These are phyloP conservation scores for Geranium brycei DNA, from an alignment of 345 rosid genomes.

Conservation along the genomic window DNA sequence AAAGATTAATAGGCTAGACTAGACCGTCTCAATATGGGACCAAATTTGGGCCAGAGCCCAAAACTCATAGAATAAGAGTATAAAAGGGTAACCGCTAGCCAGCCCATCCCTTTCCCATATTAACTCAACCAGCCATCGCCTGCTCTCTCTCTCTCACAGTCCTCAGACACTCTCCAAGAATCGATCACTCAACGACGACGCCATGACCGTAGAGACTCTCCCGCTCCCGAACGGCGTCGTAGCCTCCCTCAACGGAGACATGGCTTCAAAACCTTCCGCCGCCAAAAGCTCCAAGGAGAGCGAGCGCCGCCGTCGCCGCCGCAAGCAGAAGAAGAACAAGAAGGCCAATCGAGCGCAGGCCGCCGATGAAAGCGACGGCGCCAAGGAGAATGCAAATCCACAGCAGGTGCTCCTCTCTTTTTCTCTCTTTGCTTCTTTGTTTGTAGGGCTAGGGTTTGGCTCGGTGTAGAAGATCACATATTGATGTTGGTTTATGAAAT, in stretches of 20 bases:
- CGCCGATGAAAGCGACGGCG: constrained; percentile 11
- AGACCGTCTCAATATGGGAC: too few species aligned
- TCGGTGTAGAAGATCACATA: too few species aligned
- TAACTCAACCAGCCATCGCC: background rate
- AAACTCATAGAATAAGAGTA: too few species aligned
- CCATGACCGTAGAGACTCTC: constrained; percentile 40
- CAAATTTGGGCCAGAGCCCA: too few species aligned
- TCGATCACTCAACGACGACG: background rate
- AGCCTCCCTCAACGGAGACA: constrained; percentile 36
- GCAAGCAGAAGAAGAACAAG: constrained; percentile 92
- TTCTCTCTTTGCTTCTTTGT: constrained; percentile 3
- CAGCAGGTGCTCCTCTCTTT: constrained; percentile 21
- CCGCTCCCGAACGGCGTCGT: constrained; percentile 30
- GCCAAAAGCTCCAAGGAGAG: constrained; percentile 60
- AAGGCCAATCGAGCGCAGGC: constrained; percentile 25
- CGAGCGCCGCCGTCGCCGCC: constrained; percentile 90
- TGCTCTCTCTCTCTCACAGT: background rate
- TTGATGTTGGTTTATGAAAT: too few species aligned
- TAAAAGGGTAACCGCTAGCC: too few species aligned
- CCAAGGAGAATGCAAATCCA: constrained; percentile 41
- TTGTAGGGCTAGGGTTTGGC: constrained; percentile 17
- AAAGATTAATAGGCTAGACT: too few species aligned
- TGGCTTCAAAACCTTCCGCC: constrained; percentile 12
- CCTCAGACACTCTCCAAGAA: background rate
- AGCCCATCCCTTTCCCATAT: too few species aligned